Conservation (phyloP, 2,329 filamentous ascomycete genomes). For the Aspergillus pseudoterreus region DNA sequence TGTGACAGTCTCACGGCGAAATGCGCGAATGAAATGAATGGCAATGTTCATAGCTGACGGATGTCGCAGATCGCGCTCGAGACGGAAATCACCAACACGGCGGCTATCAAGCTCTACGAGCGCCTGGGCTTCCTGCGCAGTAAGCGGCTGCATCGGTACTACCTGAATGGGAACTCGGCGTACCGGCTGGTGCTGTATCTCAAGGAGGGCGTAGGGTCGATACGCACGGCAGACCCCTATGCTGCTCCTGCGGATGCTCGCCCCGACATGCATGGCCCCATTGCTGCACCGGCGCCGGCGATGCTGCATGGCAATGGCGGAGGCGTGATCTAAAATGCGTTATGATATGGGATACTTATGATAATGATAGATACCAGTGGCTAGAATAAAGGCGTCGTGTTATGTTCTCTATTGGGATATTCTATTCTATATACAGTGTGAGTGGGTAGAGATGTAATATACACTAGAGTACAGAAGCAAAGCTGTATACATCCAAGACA, state of each 20-base stretch:
- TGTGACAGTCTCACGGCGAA: not conserved
- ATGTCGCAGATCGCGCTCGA: constrained; percentile 71
- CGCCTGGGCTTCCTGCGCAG: constrained; percentile 85
- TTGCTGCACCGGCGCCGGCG: constrained; percentile 14
- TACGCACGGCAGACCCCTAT: constrained; percentile 35
- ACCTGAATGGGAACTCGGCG: constrained; percentile 92
- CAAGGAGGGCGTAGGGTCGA: constrained; percentile 55
- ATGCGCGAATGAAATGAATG: too few species aligned
- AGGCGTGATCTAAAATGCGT: not conserved
- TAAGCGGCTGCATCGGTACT: constrained; percentile 91
- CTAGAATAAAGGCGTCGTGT: too few species aligned
- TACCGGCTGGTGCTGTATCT: constrained; percentile 83
- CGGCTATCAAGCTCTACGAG: constrained; percentile 90
- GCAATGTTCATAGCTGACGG: not conserved
- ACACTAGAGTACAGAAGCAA: constrained; percentile 8
- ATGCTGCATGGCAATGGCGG: constrained; percentile 23
- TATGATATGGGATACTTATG: not conserved
- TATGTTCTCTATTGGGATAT: not conserved
- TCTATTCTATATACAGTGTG: constrained; percentile 4
- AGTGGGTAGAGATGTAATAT: constrained; percentile 5
- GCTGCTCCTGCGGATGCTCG: constrained; percentile 11
- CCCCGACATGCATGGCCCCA: constrained; percentile 9
- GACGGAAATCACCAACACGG: constrained; percentile 87
- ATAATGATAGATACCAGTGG: not conserved
- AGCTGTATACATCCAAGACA: not conserved